Evolutionary conservation across 352 stramenopile genomes (phyloP).

Genomic region (Phytophthora fragariae): DNA sequence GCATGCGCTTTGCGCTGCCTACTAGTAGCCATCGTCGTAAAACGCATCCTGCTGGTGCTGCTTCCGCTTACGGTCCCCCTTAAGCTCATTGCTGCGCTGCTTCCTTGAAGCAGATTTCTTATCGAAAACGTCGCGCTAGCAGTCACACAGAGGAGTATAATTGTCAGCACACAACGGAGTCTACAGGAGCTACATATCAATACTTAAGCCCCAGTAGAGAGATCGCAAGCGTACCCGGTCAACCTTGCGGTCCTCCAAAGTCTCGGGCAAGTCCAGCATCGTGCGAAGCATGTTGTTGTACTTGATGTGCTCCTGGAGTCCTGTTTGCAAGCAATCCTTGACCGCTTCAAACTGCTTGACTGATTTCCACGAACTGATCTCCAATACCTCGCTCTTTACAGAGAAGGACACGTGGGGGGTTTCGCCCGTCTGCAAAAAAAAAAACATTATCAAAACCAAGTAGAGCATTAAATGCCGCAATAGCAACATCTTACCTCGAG

Average conservation of each 20-base stretch:
- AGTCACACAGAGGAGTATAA: slow-evolving; percentile 12
- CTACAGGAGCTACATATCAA: not conserved
- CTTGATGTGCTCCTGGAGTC: slow-evolving; percentile 88
- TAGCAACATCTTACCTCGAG: slow-evolving; percentile 57
- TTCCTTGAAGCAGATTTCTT: slow-evolving; percentile 84
- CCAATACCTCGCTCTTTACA: slow-evolving; percentile 77
- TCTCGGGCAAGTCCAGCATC: slow-evolving; percentile 82
- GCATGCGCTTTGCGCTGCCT: slow-evolving; percentile 4
- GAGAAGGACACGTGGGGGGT: slow-evolving; percentile 81
- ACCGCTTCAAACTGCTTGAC: slow-evolving; percentile 87
- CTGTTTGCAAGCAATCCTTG: slow-evolving; percentile 75
- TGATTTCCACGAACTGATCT: slow-evolving; percentile 81
- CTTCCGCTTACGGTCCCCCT: slow-evolving; percentile 79
- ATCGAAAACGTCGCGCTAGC: slow-evolving; percentile 79
- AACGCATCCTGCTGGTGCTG: slow-evolving; percentile 82
- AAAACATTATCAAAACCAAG: not conserved
- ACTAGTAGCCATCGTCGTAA: slow-evolving; percentile 53
- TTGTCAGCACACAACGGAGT: slow-evolving; percentile 6
- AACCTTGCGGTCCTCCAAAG: slow-evolving; percentile 73
- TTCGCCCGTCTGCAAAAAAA: slow-evolving; percentile 68
- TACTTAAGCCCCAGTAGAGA: not conserved
- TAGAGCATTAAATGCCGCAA: not conserved
- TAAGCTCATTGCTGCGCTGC: slow-evolving; percentile 84
- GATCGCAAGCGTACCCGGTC: slow-evolving; percentile 63
- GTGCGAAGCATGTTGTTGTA: slow-evolving; percentile 88